Evolutionary conservation across 2,329 filamentous ascomycete species (phyloP).

Genomic region (Scedosporium minutisporum): DNA sequence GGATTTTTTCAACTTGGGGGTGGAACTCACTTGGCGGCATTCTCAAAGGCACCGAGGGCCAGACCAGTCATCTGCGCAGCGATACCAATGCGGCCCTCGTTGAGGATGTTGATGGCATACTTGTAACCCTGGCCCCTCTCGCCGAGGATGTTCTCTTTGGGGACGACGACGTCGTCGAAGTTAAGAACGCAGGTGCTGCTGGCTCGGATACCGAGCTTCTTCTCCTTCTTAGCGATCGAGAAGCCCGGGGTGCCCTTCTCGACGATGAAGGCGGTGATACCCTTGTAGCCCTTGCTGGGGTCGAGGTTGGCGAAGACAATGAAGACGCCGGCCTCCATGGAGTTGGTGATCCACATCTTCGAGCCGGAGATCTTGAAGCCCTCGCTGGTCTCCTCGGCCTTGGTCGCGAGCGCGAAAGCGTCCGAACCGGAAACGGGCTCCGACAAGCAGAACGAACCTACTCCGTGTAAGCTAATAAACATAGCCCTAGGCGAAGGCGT

Average conservation of each 20-base stretch:
- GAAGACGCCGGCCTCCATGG: conserved; percentile 86
- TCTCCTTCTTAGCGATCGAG: conserved; percentile 97
- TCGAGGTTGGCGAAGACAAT: conserved; percentile 97
- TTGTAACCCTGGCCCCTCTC: conserved; percentile 92
- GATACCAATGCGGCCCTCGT: conserved; percentile 96
- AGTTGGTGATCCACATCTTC: conserved; percentile 99
- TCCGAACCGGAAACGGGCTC: conserved; percentile 91
- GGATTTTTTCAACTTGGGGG: not conserved
- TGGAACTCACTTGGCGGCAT: conserved; percentile 55
- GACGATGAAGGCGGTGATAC: conserved; percentile 91
- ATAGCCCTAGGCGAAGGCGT: too few species aligned
- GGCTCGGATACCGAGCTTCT: conserved; percentile 95
- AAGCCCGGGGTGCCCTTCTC: conserved; percentile 87
- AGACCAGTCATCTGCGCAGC: conserved; percentile 98
- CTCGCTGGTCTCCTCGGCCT: conserved; percentile 70
- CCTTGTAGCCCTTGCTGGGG: conserved; percentile 86
- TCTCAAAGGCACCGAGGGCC: conserved; percentile 88
- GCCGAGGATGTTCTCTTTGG: conserved; percentile 79
- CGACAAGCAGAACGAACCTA: conserved; percentile 76
- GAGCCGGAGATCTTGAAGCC: conserved; percentile 82
- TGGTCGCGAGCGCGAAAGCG: conserved; percentile 89
- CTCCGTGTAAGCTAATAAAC: not conserved
- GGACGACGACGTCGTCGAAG: conserved; percentile 91
- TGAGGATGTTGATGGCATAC: conserved; percentile 87
- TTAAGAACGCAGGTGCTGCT: conserved; percentile 95